phyloP scores from a whole-genome alignment of 257 asterid species.

The Marsdenia floribunda region DNA sequence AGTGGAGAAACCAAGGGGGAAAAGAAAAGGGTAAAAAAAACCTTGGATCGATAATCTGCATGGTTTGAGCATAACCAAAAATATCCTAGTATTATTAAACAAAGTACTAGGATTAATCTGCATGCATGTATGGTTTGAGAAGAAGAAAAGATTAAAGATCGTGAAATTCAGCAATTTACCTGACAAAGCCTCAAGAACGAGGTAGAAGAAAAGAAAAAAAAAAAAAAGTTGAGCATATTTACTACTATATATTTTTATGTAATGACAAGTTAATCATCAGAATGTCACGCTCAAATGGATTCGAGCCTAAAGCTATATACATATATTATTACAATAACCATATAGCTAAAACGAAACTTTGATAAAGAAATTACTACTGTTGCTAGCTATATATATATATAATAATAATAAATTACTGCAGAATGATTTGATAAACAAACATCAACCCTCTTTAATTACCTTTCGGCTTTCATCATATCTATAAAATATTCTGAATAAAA shows the following conservation, averaged over 20 bases:
- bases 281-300: slow-evolving; percentile 15
- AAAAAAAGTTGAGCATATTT: neutral
- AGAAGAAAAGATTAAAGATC: slow-evolving; percentile 1
- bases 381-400: too few relatives aligned
- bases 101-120: neutral
- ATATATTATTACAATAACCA: neutral
- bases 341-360: slow-evolving; percentile 7
- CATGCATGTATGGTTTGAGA: neutral
- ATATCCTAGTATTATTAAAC: neutral
- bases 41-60: neutral
- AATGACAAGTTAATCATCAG: slow-evolving; percentile 12
- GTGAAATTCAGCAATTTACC: slow-evolving; percentile 26
- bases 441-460: neutral
- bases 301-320: slow-evolving; percentile 13
- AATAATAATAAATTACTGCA: neutral
- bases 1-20: too few relatives aligned
- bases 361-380: neutral
- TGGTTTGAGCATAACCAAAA: neutral
- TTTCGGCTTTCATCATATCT: neutral
- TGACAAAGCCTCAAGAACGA: slow-evolving; percentile 10
- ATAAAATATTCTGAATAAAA: neutral
- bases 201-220: neutral
- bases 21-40: too few relatives aligned
- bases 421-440: neutral
- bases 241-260: slow-evolving; percentile 7